Evolutionary conservation across 768 basidiomycete species (phyloP).

Genomic region (Mycena leptocephala): DNA sequence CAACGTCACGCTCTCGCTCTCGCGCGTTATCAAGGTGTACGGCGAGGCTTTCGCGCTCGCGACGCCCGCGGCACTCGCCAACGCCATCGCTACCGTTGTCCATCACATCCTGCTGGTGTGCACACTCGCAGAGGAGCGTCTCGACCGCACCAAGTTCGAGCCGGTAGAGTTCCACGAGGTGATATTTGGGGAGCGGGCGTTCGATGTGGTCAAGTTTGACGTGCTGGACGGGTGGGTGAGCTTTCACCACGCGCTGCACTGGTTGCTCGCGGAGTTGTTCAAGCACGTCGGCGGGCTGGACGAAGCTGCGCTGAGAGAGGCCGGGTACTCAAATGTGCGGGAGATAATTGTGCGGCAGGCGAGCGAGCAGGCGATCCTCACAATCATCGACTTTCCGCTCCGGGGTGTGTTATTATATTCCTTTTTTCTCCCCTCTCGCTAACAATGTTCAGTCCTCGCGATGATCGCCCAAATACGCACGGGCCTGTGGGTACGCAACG

Average conservation of each 20-base stretch:
- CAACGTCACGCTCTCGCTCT: slow-evolving; percentile 93
- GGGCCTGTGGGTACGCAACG: slow-evolving; percentile 98
- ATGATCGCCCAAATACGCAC: slow-evolving; percentile 97
- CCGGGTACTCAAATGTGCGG: slow-evolving; percentile 69
- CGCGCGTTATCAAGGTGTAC: slow-evolving; percentile 90
- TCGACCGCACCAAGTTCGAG: slow-evolving; percentile 78
- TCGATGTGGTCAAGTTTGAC: slow-evolving; percentile 83
- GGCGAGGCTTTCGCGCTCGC: slow-evolving; percentile 86
- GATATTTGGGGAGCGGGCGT: slow-evolving; percentile 71
- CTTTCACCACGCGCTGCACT: slow-evolving; percentile 94
- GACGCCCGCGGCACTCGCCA: slow-evolving; percentile 71
- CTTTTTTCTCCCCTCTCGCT: neutral
- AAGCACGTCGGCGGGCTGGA: slow-evolving; percentile 85
- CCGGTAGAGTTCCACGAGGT: slow-evolving; percentile 78
- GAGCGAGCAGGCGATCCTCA: slow-evolving; percentile 79
- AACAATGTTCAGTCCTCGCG: slow-evolving; percentile 72
- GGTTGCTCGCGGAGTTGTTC: slow-evolving; percentile 91
- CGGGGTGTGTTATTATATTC: slow-evolving; percentile 71
- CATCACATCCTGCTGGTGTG: slow-evolving; percentile 83
- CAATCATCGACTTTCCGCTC: slow-evolving; percentile 90
- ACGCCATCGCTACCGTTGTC: slow-evolving; percentile 79
- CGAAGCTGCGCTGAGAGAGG: slow-evolving; percentile 65
- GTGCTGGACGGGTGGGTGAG: slow-evolving; percentile 88
- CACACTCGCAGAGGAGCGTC: slow-evolving; percentile 74
- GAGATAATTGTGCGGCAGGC: slow-evolving; percentile 76